Percentiles rank a stretch among this genome's conserved stretches.
Evolutionary conservation across 768 basidiomycete species (phyloP).

Genomic region (Mycena albidolilacea): DNA sequence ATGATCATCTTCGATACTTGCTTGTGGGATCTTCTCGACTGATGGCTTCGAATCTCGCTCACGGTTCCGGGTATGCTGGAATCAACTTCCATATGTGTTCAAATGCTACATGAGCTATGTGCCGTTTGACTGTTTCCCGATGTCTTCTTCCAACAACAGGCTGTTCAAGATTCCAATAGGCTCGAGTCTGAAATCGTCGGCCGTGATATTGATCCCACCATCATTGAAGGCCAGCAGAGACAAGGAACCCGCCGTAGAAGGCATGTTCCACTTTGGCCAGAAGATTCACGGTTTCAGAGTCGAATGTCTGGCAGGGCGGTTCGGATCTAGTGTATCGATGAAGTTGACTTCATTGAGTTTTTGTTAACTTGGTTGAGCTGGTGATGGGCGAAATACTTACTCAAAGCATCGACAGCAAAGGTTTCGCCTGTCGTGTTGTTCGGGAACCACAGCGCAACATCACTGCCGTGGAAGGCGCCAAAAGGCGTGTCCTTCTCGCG

Average conservation of each 20-base stretch:
- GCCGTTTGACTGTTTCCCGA: no score
- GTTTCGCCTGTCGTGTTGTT: background rate
- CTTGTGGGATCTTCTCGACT: no score
- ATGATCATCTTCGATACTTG: no score
- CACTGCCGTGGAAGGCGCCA: background rate
- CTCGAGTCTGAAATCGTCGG: conserved; percentile 13
- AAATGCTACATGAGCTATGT: no score
- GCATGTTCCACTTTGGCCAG: conserved; percentile 20
- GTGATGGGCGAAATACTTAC: background rate
- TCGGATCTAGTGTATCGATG: conserved; percentile 25
- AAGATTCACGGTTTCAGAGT: background rate
- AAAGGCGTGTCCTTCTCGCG: background rate
- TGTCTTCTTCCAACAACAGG: background rate
- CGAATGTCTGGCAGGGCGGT: background rate
- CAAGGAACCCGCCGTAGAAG: background rate
- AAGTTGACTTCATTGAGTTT: conserved; percentile 18
- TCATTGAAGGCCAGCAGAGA: conserved; percentile 26
- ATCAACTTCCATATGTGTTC: no score
- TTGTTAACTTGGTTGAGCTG: no score
- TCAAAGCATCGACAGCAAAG: background rate
- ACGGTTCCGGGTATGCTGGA: no score
- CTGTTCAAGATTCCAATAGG: conserved; percentile 15
- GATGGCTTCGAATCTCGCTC: no score
- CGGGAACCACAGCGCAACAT: background rate
- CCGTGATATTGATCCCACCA: conserved; percentile 16